A percentile compares a stretch with the other conserved stretches of the same genome.
phyloP scores from a whole-genome alignment of 805 yeast species.

The Yarrowia sp. region DNA sequence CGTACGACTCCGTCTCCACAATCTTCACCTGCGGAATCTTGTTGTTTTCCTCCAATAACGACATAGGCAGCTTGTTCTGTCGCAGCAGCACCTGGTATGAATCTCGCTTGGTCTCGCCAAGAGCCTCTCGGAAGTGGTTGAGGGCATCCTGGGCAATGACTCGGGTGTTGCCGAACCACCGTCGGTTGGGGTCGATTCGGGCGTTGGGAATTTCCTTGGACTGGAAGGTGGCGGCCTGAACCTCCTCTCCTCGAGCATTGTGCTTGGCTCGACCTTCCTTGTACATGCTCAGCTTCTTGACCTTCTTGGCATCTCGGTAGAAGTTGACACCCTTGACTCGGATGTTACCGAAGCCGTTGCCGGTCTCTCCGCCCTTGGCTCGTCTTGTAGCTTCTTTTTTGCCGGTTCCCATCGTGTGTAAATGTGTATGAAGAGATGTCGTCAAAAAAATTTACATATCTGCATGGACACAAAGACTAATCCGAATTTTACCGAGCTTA shows the following conservation, averaged over 20 bases:
- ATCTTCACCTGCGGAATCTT: constrained; percentile 81
- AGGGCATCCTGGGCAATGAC: constrained; percentile 97
- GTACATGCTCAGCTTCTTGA: constrained; percentile 89
- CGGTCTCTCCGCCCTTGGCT: constrained; percentile 76
- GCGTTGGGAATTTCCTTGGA: constrained; percentile 88
- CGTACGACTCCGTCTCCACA: constrained; percentile 85
- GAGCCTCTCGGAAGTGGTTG: constrained; percentile 90
- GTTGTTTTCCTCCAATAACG: constrained; percentile 81
- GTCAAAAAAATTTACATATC: constrained; percentile 31
- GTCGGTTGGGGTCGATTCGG: constrained; percentile 92
- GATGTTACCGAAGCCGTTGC: constrained; percentile 76
- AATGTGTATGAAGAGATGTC: constrained; percentile 12
- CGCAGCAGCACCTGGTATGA: constrained; percentile 84
- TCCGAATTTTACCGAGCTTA: constrained; percentile 10
- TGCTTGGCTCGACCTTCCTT: constrained; percentile 87
- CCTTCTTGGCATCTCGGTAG: constrained; percentile 89
- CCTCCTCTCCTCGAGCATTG: constrained; percentile 85
- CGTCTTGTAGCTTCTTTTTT: constrained; percentile 92
- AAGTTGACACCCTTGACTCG: constrained; percentile 97
- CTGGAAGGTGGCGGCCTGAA: constrained; percentile 87
- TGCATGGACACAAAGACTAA: constrained; percentile 12
- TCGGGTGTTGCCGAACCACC: constrained; percentile 98
- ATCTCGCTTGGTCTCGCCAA: constrained; percentile 84
- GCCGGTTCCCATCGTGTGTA: constrained; percentile 77
- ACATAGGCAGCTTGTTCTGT: constrained; percentile 95